Conservation (phyloP, 805 yeast species). For the Wickerhamomyces canadensis region DNA sequence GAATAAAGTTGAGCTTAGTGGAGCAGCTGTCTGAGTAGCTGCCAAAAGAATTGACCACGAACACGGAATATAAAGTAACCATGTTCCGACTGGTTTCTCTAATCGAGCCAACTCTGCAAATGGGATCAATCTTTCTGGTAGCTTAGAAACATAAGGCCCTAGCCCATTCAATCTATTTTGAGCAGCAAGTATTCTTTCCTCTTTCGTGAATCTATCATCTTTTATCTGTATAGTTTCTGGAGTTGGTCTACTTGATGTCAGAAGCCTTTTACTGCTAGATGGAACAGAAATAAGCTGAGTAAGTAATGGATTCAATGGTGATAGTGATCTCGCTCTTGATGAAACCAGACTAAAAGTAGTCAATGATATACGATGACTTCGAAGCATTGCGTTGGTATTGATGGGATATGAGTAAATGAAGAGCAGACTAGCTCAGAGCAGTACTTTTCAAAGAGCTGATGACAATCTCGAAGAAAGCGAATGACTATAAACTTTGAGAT, state of each 20-base stretch:
- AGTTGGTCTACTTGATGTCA: neutral
- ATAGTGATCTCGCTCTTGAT: neutral
- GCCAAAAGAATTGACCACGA: constrained; percentile 94
- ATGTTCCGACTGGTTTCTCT: constrained; percentile 95
- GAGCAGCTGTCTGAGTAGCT: constrained; percentile 66
- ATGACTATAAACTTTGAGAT: too few species aligned
- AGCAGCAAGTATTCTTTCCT: constrained; percentile 29
- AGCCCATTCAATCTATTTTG: constrained; percentile 34
- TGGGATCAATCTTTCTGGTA: constrained; percentile 77
- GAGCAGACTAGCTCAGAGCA: too few species aligned
- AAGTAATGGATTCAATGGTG: neutral
- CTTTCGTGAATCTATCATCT: constrained; percentile 11
- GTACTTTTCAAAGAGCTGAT: too few species aligned
- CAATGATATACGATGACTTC: neutral
- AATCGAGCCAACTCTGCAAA: constrained; percentile 88
- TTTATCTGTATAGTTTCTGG: neutral
- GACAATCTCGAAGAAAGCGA: too few species aligned
- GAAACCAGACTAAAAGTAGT: neutral
- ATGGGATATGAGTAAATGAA: too few species aligned
- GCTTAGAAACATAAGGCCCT: constrained; percentile 46
- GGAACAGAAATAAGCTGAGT: neutral
- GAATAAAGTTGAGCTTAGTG: constrained; percentile 53
- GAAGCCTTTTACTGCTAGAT: too few species aligned
- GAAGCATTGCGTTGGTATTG: neutral
- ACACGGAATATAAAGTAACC: constrained; percentile 76